Percentiles rank a stretch among this genome's conserved stretches.
Conservation (phyloP, 306 rosid species). For the Cucurbita moschata region DNA sequence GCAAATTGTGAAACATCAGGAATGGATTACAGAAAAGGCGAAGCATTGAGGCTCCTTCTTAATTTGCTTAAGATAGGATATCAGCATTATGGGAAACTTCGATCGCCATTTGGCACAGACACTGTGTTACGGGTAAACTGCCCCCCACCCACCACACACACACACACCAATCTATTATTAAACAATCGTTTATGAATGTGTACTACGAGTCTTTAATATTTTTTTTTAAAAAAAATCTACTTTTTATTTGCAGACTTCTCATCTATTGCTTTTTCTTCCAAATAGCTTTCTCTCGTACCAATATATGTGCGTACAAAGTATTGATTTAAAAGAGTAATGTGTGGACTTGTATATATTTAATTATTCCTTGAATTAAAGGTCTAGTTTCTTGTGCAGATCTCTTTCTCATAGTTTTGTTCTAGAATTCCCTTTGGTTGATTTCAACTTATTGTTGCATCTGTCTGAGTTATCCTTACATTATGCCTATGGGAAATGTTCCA, state of each 20-base stretch:
- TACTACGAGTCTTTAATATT: background rate
- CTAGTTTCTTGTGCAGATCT: background rate
- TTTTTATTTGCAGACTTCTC: background rate
- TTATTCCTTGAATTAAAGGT: background rate
- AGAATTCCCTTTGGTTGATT: background rate
- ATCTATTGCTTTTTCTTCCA: background rate
- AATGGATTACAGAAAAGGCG: conserved; percentile 54
- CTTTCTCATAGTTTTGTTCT: background rate
- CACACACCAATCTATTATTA: no score
- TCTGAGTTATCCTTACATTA: background rate
- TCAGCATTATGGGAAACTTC: conserved; percentile 85
- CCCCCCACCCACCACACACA: background rate
- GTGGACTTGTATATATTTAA: background rate
- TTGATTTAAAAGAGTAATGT: background rate
- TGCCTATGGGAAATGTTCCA: background rate
- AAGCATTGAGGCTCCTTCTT: conserved; percentile 64
- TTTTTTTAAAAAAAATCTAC: background rate
- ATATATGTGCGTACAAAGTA: background rate
- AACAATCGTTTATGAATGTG: background rate
- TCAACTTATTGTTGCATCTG: background rate
- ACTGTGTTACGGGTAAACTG: conserved; percentile 37
- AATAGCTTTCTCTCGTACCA: background rate
- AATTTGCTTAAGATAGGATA: conserved; percentile 81
- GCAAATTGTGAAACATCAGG: conserved; percentile 41
- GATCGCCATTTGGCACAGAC: conserved; percentile 82